Conservation (phyloP, 495 filamentous ascomycete genomes). For the Penicillium desertorum region DNA sequence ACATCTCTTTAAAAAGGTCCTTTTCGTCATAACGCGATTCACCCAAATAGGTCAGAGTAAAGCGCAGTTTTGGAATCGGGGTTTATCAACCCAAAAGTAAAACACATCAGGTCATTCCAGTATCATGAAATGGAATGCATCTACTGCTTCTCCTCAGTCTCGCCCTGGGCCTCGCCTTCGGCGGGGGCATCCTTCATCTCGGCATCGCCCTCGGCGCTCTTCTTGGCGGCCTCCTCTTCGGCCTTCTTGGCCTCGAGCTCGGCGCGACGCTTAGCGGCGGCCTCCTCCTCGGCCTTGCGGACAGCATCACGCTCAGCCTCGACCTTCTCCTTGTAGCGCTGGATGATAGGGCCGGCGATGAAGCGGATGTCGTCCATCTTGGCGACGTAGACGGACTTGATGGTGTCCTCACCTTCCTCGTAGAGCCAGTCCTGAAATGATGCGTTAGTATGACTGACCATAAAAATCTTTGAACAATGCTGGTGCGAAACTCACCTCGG, state of each 20-base stretch:
- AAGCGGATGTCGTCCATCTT: conserved; percentile 96
- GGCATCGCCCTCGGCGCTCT: conserved; percentile 41
- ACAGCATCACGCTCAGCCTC: conserved; percentile 83
- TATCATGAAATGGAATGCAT: conserved; percentile 5
- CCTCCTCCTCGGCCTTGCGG: conserved; percentile 75
- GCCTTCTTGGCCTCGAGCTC: conserved; percentile 64
- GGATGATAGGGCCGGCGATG: conserved; percentile 85
- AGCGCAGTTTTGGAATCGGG: not conserved
- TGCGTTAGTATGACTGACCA: conserved; percentile 21
- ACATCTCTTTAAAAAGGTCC: conserved; percentile 25
- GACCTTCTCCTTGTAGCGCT: conserved; percentile 91
- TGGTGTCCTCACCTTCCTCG: conserved; percentile 93
- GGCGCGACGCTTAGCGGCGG: conserved; percentile 74
- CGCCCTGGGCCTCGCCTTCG: conserved; percentile 39
- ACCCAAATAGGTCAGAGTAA: conserved; percentile 5
- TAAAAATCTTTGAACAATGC: not conserved
- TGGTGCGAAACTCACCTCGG: conserved; percentile 65
- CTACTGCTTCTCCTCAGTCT: conserved; percentile 49
- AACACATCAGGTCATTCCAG: conserved; percentile 2
- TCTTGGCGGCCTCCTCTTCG: conserved; percentile 36
- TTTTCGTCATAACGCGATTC: conserved; percentile 30
- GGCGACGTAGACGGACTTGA: conserved; percentile 86
- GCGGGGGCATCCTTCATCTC: conserved; percentile 19
- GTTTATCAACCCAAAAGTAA: not conserved
- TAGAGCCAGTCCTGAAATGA: conserved; percentile 88